These are phyloP conservation scores for Aspergillus terreus DNA, from an alignment of 2,329 filamentous ascomycete genomes.

Conservation along the genomic window DNA sequence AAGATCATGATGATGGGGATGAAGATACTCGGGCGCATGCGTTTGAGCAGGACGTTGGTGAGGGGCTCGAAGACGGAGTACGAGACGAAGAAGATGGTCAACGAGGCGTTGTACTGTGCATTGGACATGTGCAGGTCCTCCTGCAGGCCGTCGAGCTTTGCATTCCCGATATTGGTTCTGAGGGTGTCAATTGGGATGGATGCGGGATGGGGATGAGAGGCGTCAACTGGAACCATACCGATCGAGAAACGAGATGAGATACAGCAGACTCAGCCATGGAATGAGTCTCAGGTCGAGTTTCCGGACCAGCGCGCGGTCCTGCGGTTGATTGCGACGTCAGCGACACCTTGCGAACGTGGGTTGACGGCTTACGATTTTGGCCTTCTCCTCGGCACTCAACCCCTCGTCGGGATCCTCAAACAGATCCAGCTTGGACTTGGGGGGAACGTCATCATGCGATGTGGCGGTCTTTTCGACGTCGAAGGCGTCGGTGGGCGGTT, in stretches of 20 bases:
- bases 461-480: conserved; percentile 19
- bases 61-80: conserved; percentile 73
- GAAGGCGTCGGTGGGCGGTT: conserved; percentile 6
- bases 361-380: conserved; percentile 51
- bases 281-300: conserved; percentile 45
- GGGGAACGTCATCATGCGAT: neutral
- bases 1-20: conserved; percentile 75
- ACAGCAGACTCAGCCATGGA: conserved; percentile 46
- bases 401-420: conserved; percentile 60
- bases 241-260: conserved; percentile 42
- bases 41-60: conserved; percentile 78
- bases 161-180: conserved; percentile 73
- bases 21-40: conserved; percentile 70
- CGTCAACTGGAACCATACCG: conserved; percentile 17
- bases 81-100: conserved; percentile 84
- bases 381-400: conserved; percentile 60
- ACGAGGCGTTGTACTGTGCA: conserved; percentile 66
- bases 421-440: conserved; percentile 12
- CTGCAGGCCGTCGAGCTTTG: conserved; percentile 55
- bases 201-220: neutral
- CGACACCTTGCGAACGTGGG: neutral
- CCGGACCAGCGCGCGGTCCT: conserved; percentile 45
- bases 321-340: neutral
- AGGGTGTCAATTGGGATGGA: neutral
- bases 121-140: conserved; percentile 61